Percentiles rank a stretch among this genome's conserved stretches.
Conservation (phyloP, 108 stramenopile genomes). For the Schizochytrium sp. region DNA sequence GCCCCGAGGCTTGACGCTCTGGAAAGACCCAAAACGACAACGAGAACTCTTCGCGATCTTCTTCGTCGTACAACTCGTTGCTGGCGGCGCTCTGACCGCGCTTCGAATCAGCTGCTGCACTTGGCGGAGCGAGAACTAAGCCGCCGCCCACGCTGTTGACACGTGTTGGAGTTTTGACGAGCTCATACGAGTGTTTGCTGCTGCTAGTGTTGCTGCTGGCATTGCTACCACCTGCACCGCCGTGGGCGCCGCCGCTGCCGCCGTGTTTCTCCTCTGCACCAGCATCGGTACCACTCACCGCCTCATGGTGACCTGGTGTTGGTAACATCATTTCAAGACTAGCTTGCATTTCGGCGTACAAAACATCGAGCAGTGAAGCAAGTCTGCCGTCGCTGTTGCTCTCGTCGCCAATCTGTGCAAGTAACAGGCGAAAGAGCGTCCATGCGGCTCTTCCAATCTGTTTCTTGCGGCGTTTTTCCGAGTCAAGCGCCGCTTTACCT, state of each 20-base stretch:
- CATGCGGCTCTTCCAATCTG: conserved; percentile 22
- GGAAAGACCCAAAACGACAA: not conserved
- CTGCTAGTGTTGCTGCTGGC: not conserved
- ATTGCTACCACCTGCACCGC: not conserved
- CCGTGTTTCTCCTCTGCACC: not conserved
- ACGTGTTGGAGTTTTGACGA: not conserved
- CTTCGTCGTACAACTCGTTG: not conserved
- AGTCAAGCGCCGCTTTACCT: not conserved
- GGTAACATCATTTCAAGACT: conserved; percentile 36
- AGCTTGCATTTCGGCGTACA: conserved; percentile 24
- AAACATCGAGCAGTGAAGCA: conserved; percentile 17
- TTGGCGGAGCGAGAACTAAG: not conserved
- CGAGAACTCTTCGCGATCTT: not conserved
- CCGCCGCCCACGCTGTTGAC: not conserved
- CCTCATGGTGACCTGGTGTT: too few species aligned
- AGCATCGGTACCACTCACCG: not conserved
- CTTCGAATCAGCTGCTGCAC: not conserved
- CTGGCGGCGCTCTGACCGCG: too few species aligned
- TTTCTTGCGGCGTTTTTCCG: conserved; percentile 11
- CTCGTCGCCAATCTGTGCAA: conserved; percentile 25
- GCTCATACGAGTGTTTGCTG: not conserved
- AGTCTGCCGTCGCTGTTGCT: not conserved
- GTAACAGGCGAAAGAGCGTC: conserved; percentile 24
- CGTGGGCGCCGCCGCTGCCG: not conserved
- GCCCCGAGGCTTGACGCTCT: not conserved